Percentiles rank a stretch among this genome's conserved stretches.
Conservation (phyloP, 1,284 basidiomycete species). For the Afroboletus lepidellus region DNA sequence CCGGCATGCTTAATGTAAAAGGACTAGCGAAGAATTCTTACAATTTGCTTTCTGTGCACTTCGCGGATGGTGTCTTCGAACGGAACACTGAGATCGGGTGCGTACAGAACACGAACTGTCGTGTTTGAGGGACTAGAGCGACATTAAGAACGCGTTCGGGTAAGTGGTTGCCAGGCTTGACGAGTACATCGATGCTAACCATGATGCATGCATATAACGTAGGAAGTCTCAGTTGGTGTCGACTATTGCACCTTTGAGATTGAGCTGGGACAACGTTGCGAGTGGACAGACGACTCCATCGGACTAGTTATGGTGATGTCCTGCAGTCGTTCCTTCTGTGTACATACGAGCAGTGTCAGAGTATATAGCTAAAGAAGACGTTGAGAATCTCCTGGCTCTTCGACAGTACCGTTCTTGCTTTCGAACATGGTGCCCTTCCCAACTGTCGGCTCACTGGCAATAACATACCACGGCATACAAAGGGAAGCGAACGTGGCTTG, state of each 20-base stretch:
- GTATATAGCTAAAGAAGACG: constrained; percentile 42
- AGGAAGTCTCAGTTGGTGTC: constrained; percentile 46
- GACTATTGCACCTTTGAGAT: constrained; percentile 42
- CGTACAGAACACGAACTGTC: constrained; percentile 44
- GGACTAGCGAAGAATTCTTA: constrained; percentile 12
- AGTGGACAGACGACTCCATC: not conserved
- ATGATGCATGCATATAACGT: not conserved
- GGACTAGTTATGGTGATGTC: not conserved
- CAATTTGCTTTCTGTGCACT: constrained; percentile 39
- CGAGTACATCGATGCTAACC: constrained; percentile 21
- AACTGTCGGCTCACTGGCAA: not conserved
- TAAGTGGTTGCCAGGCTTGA: constrained; percentile 31
- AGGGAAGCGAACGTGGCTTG: constrained; percentile 39
- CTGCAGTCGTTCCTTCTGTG: constrained; percentile 50
- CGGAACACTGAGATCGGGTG: constrained; percentile 48
- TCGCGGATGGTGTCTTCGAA: constrained; percentile 50
- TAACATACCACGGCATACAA: constrained; percentile 25
- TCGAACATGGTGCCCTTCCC: constrained; percentile 45
- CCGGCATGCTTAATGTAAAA: not conserved
- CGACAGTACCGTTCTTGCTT: constrained; percentile 39
- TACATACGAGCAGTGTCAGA: constrained; percentile 53
- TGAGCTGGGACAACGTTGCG: constrained; percentile 39
- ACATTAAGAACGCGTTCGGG: constrained; percentile 35
- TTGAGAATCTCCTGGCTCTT: constrained; percentile 48
- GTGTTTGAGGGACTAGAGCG: constrained; percentile 31